Percentiles rank a stretch among this genome's conserved stretches.
Conservation (phyloP, 2,329 filamentous ascomycete species). For the Zymoseptoria passerinii region DNA sequence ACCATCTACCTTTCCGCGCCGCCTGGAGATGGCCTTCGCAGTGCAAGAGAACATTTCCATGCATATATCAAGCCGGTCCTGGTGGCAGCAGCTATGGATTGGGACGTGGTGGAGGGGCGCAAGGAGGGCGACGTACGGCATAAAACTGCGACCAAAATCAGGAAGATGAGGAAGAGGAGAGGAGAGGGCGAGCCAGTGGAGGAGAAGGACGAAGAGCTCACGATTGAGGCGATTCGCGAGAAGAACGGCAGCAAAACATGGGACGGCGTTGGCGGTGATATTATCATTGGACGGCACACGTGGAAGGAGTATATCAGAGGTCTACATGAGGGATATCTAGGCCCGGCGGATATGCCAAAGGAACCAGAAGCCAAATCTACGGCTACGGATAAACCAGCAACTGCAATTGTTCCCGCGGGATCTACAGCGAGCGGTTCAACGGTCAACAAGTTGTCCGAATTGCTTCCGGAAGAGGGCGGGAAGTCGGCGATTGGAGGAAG, state of each 20-base stretch:
- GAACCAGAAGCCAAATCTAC: constrained; percentile 17
- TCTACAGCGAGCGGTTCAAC: constrained; percentile 24
- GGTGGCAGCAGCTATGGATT: constrained; percentile 82
- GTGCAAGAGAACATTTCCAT: constrained; percentile 89
- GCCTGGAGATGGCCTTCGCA: constrained; percentile 73
- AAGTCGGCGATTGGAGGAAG: constrained; percentile 1
- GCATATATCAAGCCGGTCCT: constrained; percentile 93
- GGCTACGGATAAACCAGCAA: constrained; percentile 3
- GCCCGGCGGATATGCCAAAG: constrained; percentile 61
- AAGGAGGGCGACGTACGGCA: constrained; percentile 88
- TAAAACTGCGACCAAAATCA: constrained; percentile 76
- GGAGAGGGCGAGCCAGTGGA: constrained; percentile 44
- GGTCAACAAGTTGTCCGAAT: constrained; percentile 6
- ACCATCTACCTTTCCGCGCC: constrained; percentile 80
- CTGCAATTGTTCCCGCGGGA: constrained; percentile 5
- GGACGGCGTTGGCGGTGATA: constrained; percentile 67
- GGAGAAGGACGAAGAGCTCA: constrained; percentile 45
- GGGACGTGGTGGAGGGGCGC: constrained; percentile 89
- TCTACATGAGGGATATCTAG: constrained; percentile 92
- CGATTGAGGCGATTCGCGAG: constrained; percentile 56
- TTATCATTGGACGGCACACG: constrained; percentile 81
- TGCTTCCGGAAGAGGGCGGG: neutral
- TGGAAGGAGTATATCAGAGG: constrained; percentile 98
- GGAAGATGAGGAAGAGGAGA: constrained; percentile 54
- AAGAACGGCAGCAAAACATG: constrained; percentile 62